A percentile compares a stretch with the other conserved stretches of the same genome.
Evolutionary conservation across 768 basidiomycete genomes (phyloP).

Genomic region (Leccinum aurantiacum): DNA sequence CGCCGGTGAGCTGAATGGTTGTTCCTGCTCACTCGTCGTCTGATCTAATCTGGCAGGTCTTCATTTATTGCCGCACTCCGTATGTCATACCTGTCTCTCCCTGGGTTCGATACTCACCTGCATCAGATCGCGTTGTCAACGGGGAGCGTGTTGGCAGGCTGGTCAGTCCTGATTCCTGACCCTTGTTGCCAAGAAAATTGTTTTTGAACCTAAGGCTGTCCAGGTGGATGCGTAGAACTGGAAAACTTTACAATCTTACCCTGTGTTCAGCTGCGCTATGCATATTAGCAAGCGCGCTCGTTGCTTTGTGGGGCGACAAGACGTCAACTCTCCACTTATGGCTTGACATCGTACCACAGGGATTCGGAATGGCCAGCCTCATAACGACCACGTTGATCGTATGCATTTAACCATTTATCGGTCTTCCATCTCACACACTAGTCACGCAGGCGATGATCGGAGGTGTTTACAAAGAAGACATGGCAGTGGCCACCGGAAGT

Average conservation of each 20-base stretch:
- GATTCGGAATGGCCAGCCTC: constrained; percentile 80
- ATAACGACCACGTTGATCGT: constrained; percentile 88
- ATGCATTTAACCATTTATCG: constrained; percentile 31
- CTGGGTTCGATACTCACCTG: constrained; percentile 17
- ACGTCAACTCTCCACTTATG: constrained; percentile 65
- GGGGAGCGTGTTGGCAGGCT: constrained; percentile 88
- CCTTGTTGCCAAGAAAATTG: neutral
- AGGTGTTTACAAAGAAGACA: constrained; percentile 72
- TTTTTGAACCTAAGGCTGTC: constrained; percentile 11
- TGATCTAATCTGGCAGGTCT: constrained; percentile 49
- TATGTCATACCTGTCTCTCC: constrained; percentile 37
- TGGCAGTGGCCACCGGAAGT: constrained; percentile 91
- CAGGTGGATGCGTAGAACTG: constrained; percentile 85
- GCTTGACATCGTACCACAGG: constrained; percentile 78
- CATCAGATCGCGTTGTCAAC: constrained; percentile 71
- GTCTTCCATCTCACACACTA: constrained; percentile 5
- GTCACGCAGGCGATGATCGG: constrained; percentile 78
- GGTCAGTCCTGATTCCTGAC: constrained; percentile 42
- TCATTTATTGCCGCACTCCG: constrained; percentile 89
- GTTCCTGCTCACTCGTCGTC: neutral
- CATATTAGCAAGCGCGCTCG: constrained; percentile 56
- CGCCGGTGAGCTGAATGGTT: constrained; percentile 54
- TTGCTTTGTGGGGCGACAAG: constrained; percentile 65
- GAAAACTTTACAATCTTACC: constrained; percentile 79
- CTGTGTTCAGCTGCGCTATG: constrained; percentile 60